These are phyloP conservation scores for Solanum aculeatissimum DNA, from an alignment of 305 asterid species.

Conservation along the genomic window DNA sequence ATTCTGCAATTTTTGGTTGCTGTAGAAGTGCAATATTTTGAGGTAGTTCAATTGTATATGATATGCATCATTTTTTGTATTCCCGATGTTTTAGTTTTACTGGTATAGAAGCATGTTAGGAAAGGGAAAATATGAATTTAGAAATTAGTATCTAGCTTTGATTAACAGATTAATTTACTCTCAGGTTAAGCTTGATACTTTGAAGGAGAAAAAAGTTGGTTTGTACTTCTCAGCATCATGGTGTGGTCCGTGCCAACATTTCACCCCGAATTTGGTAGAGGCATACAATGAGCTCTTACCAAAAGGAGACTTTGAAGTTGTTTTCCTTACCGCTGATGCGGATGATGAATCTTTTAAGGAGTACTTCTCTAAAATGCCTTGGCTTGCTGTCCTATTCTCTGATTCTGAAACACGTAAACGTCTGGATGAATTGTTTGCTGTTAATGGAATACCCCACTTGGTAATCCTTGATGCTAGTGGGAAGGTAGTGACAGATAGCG, in stretches of 20 bases:
- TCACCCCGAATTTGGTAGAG: conserved; percentile 60
- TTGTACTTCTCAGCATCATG: conserved; percentile 90
- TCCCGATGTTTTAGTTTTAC: not conserved
- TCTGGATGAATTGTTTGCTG: conserved; percentile 37
- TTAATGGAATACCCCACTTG: conserved; percentile 70
- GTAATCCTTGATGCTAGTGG: conserved; percentile 56
- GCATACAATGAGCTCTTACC: conserved; percentile 52
- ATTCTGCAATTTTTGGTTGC: not conserved
- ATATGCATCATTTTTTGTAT: not conserved
- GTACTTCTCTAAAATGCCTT: conserved; percentile 81
- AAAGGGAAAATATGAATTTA: not conserved
- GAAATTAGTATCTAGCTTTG: not conserved
- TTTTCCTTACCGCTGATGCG: conserved; percentile 53
- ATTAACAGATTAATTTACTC: not conserved
- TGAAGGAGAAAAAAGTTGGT: conserved; percentile 54
- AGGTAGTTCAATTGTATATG: not conserved
- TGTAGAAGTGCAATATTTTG: not conserved
- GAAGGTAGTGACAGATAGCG: conserved; percentile 32
- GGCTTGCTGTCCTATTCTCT: conserved; percentile 80
- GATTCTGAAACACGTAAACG: conserved; percentile 49
- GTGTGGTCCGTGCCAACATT: conserved; percentile 82
- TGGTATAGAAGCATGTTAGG: not conserved
- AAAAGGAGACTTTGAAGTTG: conserved; percentile 45
- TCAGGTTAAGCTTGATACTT: conserved; percentile 41
- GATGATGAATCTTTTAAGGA: conserved; percentile 44